Conservation (phyloP, 2,329 filamentous ascomycete species). For the Amauroascus niger region DNA sequence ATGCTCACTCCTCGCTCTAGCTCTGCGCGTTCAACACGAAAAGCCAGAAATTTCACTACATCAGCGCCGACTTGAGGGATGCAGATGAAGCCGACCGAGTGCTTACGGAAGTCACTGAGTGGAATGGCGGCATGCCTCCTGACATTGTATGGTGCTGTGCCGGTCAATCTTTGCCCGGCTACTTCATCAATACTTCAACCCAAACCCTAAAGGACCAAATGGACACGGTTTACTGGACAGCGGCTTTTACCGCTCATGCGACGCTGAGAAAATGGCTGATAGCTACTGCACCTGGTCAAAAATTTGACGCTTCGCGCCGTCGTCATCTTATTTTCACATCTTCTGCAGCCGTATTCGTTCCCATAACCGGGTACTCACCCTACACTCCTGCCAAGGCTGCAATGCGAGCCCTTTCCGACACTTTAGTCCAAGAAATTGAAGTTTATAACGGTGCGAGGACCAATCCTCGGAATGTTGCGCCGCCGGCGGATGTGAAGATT, state of each 20-base stretch:
- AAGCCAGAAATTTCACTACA: constrained; percentile 69
- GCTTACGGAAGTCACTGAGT: constrained; percentile 60
- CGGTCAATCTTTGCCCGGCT: constrained; percentile 60
- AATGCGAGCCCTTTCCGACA: constrained; percentile 71
- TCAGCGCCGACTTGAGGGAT: constrained; percentile 70
- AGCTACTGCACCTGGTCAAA: constrained; percentile 23
- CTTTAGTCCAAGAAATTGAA: constrained; percentile 70
- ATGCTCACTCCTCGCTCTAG: constrained; percentile 32
- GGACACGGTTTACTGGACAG: constrained; percentile 86
- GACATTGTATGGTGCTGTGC: constrained; percentile 91
- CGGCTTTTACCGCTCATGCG: constrained; percentile 75
- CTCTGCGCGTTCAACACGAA: constrained; percentile 54
- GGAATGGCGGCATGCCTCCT: constrained; percentile 64
- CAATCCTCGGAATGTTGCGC: constrained; percentile 32
- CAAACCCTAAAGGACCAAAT: constrained; percentile 64
- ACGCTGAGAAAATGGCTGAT: constrained; percentile 65
- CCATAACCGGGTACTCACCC: constrained; percentile 69
- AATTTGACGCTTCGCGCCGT: constrained; percentile 26
- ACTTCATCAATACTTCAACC: constrained; percentile 66
- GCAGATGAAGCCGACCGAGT: constrained; percentile 60
- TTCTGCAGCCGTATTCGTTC: constrained; percentile 63
- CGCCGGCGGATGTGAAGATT: constrained; percentile 60
- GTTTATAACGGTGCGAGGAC: constrained; percentile 63
- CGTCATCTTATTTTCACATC: constrained; percentile 83
- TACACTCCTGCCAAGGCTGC: constrained; percentile 83